Conservation (phyloP, 2,329 filamentous ascomycete genomes). For the Chaetomium globosum region DNA sequence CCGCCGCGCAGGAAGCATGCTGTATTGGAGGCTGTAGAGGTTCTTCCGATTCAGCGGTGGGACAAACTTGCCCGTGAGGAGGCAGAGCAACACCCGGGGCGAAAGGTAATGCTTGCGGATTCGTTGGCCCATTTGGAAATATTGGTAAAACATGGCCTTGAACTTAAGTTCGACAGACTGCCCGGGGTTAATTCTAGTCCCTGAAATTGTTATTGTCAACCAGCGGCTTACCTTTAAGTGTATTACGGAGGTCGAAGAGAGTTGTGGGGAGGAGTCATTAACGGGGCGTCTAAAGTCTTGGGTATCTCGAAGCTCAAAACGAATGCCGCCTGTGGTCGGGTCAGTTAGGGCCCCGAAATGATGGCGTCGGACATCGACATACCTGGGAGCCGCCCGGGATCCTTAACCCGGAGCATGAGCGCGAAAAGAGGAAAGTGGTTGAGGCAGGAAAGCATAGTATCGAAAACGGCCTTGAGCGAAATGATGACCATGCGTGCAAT, state of each 20-base stretch:
- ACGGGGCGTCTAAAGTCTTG: conserved; percentile 52
- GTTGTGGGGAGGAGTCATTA: conserved; percentile 47
- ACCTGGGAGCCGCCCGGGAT: conserved; percentile 85
- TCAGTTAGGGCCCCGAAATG: conserved; percentile 20
- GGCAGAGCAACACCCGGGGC: conserved; percentile 81
- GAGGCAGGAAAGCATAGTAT: conserved; percentile 87
- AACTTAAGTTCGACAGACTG: conserved; percentile 87
- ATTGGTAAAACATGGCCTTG: conserved; percentile 94
- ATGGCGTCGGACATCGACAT: conserved; percentile 35
- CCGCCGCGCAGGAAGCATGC: conserved; percentile 85
- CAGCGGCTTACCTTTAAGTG: conserved; percentile 70
- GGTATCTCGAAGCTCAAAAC: conserved; percentile 84
- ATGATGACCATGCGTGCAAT: conserved; percentile 94
- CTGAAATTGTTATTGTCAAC: not conserved
- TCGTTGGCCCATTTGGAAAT: conserved; percentile 89
- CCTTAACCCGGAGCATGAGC: conserved; percentile 92
- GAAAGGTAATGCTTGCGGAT: conserved; percentile 95
- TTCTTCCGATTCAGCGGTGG: conserved; percentile 94
- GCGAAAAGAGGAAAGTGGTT: conserved; percentile 99
- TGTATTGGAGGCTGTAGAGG: conserved; percentile 95
- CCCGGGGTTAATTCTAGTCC: conserved; percentile 3
- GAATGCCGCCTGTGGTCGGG: conserved; percentile 67
- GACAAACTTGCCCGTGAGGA: conserved; percentile 88
- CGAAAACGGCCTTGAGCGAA: conserved; percentile 83
- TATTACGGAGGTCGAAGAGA: conserved; percentile 76